Base-by-base conservation (phyloP, 2,329 filamentous ascomycete genomes). In the Aspergillus tubingensis region DNA sequence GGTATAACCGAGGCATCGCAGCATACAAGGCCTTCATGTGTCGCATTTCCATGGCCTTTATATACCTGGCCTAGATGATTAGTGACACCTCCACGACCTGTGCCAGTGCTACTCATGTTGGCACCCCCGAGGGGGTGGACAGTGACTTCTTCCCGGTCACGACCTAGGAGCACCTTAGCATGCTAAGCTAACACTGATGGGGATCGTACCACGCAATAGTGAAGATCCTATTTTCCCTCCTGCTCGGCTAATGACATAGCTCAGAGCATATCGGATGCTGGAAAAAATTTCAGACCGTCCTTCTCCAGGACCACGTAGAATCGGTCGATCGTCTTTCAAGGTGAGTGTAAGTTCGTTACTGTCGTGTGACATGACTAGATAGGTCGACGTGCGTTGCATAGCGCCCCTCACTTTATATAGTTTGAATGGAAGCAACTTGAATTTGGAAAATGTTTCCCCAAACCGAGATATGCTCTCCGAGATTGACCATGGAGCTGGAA, bases 301-400 rank as follows among this genome's bases (percentile, higher is more conserved):
- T 10, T 44, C 53, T 11, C 23, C 53, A 2, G 53, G 43, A 4
- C 43, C 39, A 3, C 23, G 23, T 8, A 55, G 39, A 7, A 21
- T 13, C 2, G 30, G 6, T 8, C n/a, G 30, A 30, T 36, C 53
- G 3, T 36, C 30, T 8, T 30, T 3, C 38, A 55, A 13, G 3
- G 39, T 47, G 17, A 55, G 21, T n/a, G 21, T 41, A 4, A 41
- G 21, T 19, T 55, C 38, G 15, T 43, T 55, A 55, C 53, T 55
- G 10, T 55, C 53, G 10, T 55, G 53, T 21, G 53, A 55, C 53
- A 55, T 55, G 8, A 55, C 39, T 8, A 55, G 19, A 21, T 55
- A 55, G 8, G 27, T 43, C 3, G 53, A 25, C 2, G 53, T 55
- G 17, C 39, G 38, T 38, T 55, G 36, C 19, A 55, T 13, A 17